Base-by-base conservation (phyloP, 2,329 filamentous ascomycete species). In the Herpotrichia juniperi region DNA sequence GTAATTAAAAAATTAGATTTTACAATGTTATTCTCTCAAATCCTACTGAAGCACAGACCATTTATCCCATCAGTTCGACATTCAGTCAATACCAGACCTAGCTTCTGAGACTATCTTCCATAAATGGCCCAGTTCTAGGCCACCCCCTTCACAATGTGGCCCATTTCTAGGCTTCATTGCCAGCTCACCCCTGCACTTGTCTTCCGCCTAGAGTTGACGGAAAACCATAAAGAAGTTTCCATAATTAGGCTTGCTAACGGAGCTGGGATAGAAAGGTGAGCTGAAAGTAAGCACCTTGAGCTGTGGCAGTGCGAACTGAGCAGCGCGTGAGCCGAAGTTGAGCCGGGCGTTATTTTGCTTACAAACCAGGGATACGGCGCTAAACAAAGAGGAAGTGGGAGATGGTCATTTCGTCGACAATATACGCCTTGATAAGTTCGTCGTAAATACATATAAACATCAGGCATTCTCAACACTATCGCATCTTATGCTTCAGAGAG, bases 191-290 rank as follows among this genome's bases (percentile, higher is more conserved):
- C 34, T 55, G 24, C 7, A 35, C 16, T n/a, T 34, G 26, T 35
- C 46, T 49, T 39, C 46, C 45, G 42, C 49, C 31, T 49, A 53
- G 50, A 53, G 46, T 49, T 53, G 26, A 53, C 46, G 46, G 40
- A 39, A 49, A 53, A 16, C 26, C 26, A 28, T 16, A 34, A 34
- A 24, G 17, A 17, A 9, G 32, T n/a, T 35, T 40, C 46, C 49
- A 53, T 49, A 53, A 53, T 52, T 43, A 25, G 39, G 21, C 22
- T 45, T 21, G 46, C 46, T 48, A 53, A 53, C 46, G 45, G 46
- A 48, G 50, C 44, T 52, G 22, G 40, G 50, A 53, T 45, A 46
- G 46, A 49, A 53, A 21, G 45, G 46, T 53, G 40, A 53, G 46
- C 40, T 45, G 50, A n/a, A 35, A 7, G 26, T 28, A 12, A 28